Evolutionary conservation across 306 rosid species (phyloP), one percentile per base, ranked within the genome.

Genomic region (Adenanthera pavonina): DNA sequence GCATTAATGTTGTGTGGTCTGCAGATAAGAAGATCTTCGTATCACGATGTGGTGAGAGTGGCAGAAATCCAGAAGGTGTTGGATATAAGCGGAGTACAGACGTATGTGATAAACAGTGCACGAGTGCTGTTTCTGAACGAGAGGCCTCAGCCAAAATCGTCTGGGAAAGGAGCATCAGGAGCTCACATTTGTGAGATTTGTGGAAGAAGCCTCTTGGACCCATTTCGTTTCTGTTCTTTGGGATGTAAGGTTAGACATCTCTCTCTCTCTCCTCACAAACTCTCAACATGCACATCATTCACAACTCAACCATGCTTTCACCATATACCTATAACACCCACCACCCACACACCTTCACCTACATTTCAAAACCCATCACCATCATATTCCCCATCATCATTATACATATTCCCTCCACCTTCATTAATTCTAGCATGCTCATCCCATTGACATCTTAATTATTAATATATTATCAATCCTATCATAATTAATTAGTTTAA

Each of bases 31-130:
- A 34, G 99, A 89, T 93, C 97, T 75, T 95, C 99, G 0, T 95
- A 95, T 82, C 99, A 95, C 60, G 97, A 93, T 89, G 99, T 95
- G 35, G 97, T 95, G 83, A 88, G 97, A 47, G 94, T 95, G 33
- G 72, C 84, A 9, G 99, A 95, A 76, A 84, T 95, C 69, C 91
- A 95, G 76, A 91, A 93, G 48, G 88, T 85, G 13, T 77, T 95
- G 89, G 90, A 93, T 61, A 95, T 93, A 19, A 85, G 91, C 80
- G 99, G 97, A 62, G 97, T 95, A 0, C 99, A 95, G 70, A 95
- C 99, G 0, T 94, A 94, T 82, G 98, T 94, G 82, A 94, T 94
- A 6, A 94, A 94, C 86, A 91, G 98, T 84, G 97, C 98, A 0
- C 83, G 97, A 84, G 98, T 94, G 17, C 8, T 94, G 88, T 94